A percentile compares a stretch with the other conserved stretches of the same genome.
Evolutionary conservation across 2,329 filamentous ascomycete genomes (phyloP).

Genomic region (Sporothrix schenckii): DNA sequence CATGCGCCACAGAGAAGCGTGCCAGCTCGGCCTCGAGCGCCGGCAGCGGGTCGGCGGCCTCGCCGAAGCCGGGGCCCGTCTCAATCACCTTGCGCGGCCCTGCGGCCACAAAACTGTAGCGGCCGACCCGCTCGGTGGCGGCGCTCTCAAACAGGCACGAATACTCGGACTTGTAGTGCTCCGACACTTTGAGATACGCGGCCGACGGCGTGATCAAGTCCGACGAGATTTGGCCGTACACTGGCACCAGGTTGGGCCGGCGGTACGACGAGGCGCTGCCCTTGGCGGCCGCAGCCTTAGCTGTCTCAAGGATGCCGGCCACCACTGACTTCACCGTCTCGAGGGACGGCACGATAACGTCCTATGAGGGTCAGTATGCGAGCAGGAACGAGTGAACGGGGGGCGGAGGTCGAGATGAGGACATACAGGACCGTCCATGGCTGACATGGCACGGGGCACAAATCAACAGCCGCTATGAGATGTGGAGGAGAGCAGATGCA

Average conservation of each 20-base stretch:
- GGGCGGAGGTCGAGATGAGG: not conserved
- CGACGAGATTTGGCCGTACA: slow-evolving; percentile 51
- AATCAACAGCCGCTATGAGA: not conserved
- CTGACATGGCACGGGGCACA: slow-evolving; percentile 18
- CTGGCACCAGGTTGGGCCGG: slow-evolving; percentile 37
- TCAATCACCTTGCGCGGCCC: slow-evolving; percentile 78
- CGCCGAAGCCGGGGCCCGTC: slow-evolving; percentile 85
- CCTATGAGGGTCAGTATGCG: slow-evolving; percentile 30
- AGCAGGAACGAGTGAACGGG: not conserved
- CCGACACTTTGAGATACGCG: slow-evolving; percentile 88
- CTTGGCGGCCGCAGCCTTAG: slow-evolving; percentile 31
- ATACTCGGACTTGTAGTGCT: slow-evolving; percentile 65
- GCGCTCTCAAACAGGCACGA: slow-evolving; percentile 97
- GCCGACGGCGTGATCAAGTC: slow-evolving; percentile 93
- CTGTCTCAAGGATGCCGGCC: slow-evolving; percentile 30
- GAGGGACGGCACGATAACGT: slow-evolving; percentile 38
- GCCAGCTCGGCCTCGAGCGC: slow-evolving; percentile 79
- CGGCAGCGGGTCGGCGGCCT: slow-evolving; percentile 80
- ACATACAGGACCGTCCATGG: slow-evolving; percentile 35
- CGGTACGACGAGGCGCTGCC: slow-evolving; percentile 28
- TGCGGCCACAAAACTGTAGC: slow-evolving; percentile 86
- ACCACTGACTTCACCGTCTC: slow-evolving; percentile 37
- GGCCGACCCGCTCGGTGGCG: slow-evolving; percentile 83
- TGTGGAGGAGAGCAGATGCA: not conserved
- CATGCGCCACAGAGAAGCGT: slow-evolving; percentile 75